phyloP scores from a whole-genome alignment of 2,329 filamentous ascomycete species.

The Nigrospora oryzae region DNA sequence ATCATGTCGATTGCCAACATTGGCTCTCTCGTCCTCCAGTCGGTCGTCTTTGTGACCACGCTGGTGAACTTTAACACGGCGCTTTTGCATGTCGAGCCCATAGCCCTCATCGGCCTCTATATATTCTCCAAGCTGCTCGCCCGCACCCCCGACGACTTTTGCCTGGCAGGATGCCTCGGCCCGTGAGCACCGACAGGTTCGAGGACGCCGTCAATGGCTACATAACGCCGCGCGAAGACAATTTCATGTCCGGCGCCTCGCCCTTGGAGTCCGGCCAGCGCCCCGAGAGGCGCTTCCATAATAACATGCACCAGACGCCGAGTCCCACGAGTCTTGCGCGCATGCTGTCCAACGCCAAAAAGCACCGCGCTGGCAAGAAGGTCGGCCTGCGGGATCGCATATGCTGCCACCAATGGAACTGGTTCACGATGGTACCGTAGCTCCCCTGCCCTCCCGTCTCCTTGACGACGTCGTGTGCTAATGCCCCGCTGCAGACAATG shows the following conservation, averaged over 20 bases:
- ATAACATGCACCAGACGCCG: constrained; percentile 5
- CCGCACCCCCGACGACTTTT: constrained; percentile 37
- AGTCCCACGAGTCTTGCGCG: constrained; percentile 21
- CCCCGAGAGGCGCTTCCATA: constrained; percentile 8
- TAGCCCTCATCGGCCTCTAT: constrained; percentile 37
- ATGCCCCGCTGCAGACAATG: constrained; percentile 16
- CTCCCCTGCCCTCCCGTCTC: neutral
- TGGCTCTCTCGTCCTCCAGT: constrained; percentile 40
- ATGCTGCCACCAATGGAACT: constrained; percentile 59
- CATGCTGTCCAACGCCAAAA: constrained; percentile 23
- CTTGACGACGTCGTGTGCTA: constrained; percentile 5
- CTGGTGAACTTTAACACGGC: constrained; percentile 44
- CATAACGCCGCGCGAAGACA: constrained; percentile 15
- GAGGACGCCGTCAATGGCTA: constrained; percentile 16
- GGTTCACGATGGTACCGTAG: constrained; percentile 53
- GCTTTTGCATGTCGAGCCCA: constrained; percentile 38
- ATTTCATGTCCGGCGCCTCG: constrained; percentile 9
- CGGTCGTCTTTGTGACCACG: constrained; percentile 45
- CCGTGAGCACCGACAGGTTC: constrained; percentile 8
- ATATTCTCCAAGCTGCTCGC: constrained; percentile 38
- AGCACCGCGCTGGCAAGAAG: constrained; percentile 14
- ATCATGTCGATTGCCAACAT: constrained; percentile 43
- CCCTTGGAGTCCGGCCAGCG: constrained; percentile 5
- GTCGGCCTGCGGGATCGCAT: constrained; percentile 41
- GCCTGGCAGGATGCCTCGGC: constrained; percentile 20